Conservation (phyloP, 768 basidiomycete species). For the Austroboletus eburneus region DNA sequence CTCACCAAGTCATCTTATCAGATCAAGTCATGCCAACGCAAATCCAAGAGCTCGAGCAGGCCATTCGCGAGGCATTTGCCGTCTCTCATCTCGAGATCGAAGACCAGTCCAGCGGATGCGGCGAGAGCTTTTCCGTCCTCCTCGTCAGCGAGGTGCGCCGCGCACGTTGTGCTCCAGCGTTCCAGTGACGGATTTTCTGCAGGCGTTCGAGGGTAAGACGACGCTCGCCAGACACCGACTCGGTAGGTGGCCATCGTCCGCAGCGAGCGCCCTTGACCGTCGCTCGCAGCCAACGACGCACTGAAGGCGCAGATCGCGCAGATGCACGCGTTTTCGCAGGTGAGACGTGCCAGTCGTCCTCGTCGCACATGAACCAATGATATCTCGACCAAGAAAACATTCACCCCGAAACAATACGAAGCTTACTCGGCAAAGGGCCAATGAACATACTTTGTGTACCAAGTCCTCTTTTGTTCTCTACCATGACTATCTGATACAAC, state of each 20-base stretch:
- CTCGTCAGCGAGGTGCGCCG: constrained; percentile 68
- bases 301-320: constrained; percentile 71
- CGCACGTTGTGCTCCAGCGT: background rate
- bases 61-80: constrained; percentile 57
- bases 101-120: constrained; percentile 78
- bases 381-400: constrained; percentile 81
- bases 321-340: constrained; percentile 90
- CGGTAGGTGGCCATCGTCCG: constrained; percentile 40
- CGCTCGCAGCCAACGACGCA: constrained; percentile 64
- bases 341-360: constrained; percentile 25
- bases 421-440: constrained; percentile 37
- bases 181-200: constrained; percentile 1
- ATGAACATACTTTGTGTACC: background rate
- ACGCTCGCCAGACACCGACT: constrained; percentile 74
- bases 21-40: constrained; percentile 55
- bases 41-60: constrained; percentile 49
- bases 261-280: constrained; percentile 5
- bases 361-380: background rate
- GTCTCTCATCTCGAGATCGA: constrained; percentile 68
- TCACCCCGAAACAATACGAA: constrained; percentile 65
- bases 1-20: constrained; percentile 13
- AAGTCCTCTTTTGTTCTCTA: constrained; percentile 6
- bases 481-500: background rate
- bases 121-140: constrained; percentile 69
- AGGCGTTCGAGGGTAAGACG: constrained; percentile 76